Evolutionary conservation across 164 flowering plant species (phyloP).

Genomic region (Vitis cinerea): DNA sequence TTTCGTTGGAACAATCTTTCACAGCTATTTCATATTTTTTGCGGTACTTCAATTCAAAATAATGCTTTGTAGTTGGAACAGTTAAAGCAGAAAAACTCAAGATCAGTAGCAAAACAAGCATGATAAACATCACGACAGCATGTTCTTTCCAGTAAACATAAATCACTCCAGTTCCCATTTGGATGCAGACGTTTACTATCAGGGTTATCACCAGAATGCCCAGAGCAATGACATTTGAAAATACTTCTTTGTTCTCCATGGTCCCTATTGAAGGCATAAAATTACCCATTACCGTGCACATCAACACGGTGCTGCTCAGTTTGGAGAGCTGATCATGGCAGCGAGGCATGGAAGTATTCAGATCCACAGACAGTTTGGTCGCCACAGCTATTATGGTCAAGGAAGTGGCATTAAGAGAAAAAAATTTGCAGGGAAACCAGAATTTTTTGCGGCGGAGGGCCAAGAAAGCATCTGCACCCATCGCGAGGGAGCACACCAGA

Average conservation of each 20-base stretch:
- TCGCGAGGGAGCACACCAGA: constrained; percentile 40
- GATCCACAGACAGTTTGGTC: constrained; percentile 56
- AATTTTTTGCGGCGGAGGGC: constrained; percentile 36
- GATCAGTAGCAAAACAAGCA: constrained; percentile 42
- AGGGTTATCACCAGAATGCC: constrained; percentile 54
- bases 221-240: constrained; percentile 51
- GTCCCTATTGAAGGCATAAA: constrained; percentile 65
- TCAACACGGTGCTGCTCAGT: constrained; percentile 50
- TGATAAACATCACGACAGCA: constrained; percentile 31
- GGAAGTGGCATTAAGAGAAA: constrained; percentile 58
- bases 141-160: constrained; percentile 48
- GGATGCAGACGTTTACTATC: constrained; percentile 52
- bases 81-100: constrained; percentile 37
- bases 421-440: constrained; percentile 67
- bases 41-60: constrained; percentile 30
- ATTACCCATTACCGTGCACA: constrained; percentile 53
- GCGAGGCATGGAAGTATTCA: constrained; percentile 59
- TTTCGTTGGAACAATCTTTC: constrained; percentile 23
- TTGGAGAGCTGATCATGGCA: constrained; percentile 56
- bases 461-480: constrained; percentile 41
- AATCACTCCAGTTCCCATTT: constrained; percentile 56
- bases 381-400: constrained; percentile 50
- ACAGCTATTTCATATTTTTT: constrained; percentile 30
- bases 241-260: constrained; percentile 39
- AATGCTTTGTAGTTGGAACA: constrained; percentile 42